A percentile compares a stretch with the other conserved stretches of the same genome.
These are phyloP conservation scores for Boletales sp. DNA, from an alignment of 768 basidiomycete genomes.

Conservation along the genomic window DNA sequence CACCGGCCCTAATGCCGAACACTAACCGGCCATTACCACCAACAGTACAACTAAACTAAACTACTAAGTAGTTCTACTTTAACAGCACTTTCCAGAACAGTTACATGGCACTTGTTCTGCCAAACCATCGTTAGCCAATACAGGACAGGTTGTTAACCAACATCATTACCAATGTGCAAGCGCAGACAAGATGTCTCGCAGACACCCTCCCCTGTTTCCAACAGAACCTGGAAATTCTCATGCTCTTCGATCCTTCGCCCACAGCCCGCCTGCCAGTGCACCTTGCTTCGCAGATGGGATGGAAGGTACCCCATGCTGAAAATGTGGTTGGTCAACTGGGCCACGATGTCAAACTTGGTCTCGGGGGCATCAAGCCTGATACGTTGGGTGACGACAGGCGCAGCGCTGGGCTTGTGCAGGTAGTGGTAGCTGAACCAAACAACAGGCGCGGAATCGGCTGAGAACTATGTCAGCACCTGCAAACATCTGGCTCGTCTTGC, in stretches of 20 bases:
- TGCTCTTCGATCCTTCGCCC: conserved; percentile 32
- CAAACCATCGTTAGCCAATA: neutral
- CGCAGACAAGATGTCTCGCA: conserved; percentile 16
- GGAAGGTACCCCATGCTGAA: conserved; percentile 39
- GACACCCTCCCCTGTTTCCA: conserved; percentile 13
- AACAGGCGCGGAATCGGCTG: conserved; percentile 40
- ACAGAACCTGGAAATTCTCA: conserved; percentile 22
- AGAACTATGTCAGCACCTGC: neutral
- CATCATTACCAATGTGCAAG: conserved; percentile 16
- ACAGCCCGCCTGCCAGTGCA: conserved; percentile 40
- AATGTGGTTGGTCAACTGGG: conserved; percentile 47
- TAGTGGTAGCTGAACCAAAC: conserved; percentile 47
- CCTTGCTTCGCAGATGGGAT: conserved; percentile 33
- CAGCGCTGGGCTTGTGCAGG: no score
- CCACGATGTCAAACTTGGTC: conserved; percentile 23
- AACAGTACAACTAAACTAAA: neutral
- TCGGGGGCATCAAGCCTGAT: conserved; percentile 35
- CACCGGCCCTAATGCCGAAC: conserved; percentile 26
- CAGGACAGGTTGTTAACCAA: neutral
- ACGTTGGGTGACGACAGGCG: conserved; percentile 34
- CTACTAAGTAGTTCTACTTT: no score
- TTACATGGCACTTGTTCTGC: conserved; percentile 9
- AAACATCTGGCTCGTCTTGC: conserved; percentile 2
- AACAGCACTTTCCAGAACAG: conserved; percentile 6
- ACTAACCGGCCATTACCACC: conserved; percentile 4